Percentiles rank a stretch among this genome's conserved stretches.
Evolutionary conservation across 1,284 basidiomycete species (phyloP).

Genomic region (Takashimella tepidaria): DNA sequence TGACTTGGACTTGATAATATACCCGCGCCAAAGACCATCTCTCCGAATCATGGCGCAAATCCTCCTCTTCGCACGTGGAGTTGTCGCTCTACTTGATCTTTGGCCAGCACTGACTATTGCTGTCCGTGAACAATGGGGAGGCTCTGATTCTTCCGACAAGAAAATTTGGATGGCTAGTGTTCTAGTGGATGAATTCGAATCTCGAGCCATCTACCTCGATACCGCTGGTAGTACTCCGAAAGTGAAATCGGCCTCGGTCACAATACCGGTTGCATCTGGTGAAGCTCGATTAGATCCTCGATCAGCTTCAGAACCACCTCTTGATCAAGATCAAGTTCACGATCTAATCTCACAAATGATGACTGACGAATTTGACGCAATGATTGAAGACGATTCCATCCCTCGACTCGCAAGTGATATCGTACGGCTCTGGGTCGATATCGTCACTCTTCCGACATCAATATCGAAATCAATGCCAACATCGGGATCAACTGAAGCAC

Average conservation of each 20-base stretch:
- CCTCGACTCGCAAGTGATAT: constrained; percentile 65
- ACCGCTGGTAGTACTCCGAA: background rate
- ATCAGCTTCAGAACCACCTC: constrained; percentile 47
- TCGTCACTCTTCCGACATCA: constrained; percentile 34
- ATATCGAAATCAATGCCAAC: too few relatives aligned
- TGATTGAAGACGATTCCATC: constrained; percentile 73
- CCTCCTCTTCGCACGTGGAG: constrained; percentile 70
- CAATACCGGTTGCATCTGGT: too few relatives aligned
- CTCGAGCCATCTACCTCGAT: constrained; percentile 29
- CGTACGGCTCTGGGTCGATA: constrained; percentile 60
- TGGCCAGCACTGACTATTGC: constrained; percentile 82
- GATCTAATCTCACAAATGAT: constrained; percentile 66
- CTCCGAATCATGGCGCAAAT: constrained; percentile 19
- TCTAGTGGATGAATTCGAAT: constrained; percentile 78
- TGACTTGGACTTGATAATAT: too few relatives aligned
- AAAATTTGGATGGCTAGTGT: constrained; percentile 73
- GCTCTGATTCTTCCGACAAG: constrained; percentile 64
- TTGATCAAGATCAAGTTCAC: constrained; percentile 70
- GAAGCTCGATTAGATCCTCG: constrained; percentile 18
- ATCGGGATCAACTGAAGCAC: background rate
- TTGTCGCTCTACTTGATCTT: constrained; percentile 67
- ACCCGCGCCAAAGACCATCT: too few relatives aligned
- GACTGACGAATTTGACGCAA: constrained; percentile 75
- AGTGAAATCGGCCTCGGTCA: background rate
- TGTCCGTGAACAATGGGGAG: constrained; percentile 76